A percentile compares a stretch with the other conserved stretches of the same genome.
phyloP scores from a whole-genome alignment of 805 yeast genomes.

The Candida peoriensis region DNA sequence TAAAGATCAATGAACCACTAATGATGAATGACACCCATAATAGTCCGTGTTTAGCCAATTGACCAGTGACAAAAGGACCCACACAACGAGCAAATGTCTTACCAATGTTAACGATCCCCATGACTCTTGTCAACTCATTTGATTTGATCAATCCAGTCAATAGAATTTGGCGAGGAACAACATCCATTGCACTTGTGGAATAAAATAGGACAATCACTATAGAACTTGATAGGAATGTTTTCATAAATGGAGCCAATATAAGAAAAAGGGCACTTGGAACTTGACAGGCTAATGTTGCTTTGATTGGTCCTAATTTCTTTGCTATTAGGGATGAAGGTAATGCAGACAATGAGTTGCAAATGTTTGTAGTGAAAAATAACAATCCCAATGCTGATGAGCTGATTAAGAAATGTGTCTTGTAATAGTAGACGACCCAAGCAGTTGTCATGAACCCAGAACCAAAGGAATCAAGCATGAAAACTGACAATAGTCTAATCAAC shows the following conservation, averaged over 20 bases:
- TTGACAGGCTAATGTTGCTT: conserved; percentile 69
- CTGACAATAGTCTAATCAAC: conserved; percentile 43
- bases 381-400: conserved; percentile 59
- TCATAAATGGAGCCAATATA: conserved; percentile 44
- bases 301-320: conserved; percentile 67
- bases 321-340: conserved; percentile 73
- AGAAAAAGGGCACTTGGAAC: conserved; percentile 71
- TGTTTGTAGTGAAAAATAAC: conserved; percentile 59
- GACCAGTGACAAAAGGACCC: conserved; percentile 80
- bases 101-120: conserved; percentile 84
- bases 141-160: conserved; percentile 61
- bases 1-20: conserved; percentile 42
- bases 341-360: conserved; percentile 63
- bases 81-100: conserved; percentile 80
- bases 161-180: conserved; percentile 83
- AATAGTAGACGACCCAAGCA: conserved; percentile 85
- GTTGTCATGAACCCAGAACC: conserved; percentile 87
- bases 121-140: conserved; percentile 63
- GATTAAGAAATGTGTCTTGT: conserved; percentile 49
- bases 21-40: conserved; percentile 50
- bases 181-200: conserved; percentile 77
- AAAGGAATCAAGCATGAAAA: conserved; percentile 81
- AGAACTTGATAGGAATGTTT: conserved; percentile 39
- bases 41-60: conserved; percentile 47
- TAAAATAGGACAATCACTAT: conserved; percentile 49